These are phyloP conservation scores for Saccharomyces jurei DNA, from an alignment of 805 yeast genomes.

Conservation along the genomic window DNA sequence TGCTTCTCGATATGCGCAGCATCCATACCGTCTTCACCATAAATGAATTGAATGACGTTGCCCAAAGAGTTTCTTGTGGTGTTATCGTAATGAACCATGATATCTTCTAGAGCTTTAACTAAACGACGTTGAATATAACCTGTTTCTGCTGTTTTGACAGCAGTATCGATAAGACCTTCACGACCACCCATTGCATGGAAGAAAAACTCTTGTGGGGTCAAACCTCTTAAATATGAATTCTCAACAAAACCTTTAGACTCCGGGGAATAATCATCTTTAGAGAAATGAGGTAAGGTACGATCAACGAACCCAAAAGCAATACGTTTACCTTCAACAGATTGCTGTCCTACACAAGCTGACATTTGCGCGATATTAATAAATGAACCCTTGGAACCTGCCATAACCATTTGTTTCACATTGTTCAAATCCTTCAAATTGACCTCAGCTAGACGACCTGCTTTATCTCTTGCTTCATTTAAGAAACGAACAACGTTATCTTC, in stretches of 20 bases:
- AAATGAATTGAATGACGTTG: conserved; percentile 88
- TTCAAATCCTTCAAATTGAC: conserved; percentile 87
- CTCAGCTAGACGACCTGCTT: conserved; percentile 98
- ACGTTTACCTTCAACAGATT: conserved; percentile 98
- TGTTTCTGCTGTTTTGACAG: conserved; percentile 97
- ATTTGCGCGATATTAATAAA: conserved; percentile 97
- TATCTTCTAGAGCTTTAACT: conserved; percentile 93
- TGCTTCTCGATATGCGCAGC: conserved; percentile 97
- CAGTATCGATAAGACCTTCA: conserved; percentile 99
- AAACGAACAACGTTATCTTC: conserved; percentile 95
- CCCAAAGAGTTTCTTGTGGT: conserved; percentile 97
- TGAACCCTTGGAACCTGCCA: conserved; percentile 98
- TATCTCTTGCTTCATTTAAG: conserved; percentile 96
- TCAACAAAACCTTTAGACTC: conserved; percentile 98
- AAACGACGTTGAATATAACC: conserved; percentile 98
- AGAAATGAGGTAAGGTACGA: conserved; percentile 94
- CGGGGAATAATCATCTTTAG: conserved; percentile 97
- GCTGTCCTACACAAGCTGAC: conserved; percentile 99
- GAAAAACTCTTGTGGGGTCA: conserved; percentile 97
- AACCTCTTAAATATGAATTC: conserved; percentile 92
- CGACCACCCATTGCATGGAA: conserved; percentile 99
- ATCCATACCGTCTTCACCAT: conserved; percentile 99
- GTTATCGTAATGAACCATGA: conserved; percentile 97
- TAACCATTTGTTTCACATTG: conserved; percentile 98
- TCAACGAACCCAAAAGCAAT: conserved; percentile 96